Evolutionary conservation across 306 rosid species (phyloP).

Genomic region (Acacia acuminata): DNA sequence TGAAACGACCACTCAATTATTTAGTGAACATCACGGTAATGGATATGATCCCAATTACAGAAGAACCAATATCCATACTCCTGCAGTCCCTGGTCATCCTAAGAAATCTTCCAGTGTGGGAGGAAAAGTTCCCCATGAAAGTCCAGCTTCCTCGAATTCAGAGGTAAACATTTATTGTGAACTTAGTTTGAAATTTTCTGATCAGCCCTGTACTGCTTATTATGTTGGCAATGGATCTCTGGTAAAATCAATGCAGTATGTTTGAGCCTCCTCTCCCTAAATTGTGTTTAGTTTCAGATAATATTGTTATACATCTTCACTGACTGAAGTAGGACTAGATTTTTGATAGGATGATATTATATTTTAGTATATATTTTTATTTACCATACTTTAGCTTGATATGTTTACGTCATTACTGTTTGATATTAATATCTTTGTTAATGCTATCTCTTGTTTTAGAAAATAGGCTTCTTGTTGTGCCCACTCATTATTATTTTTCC

Average conservation of each 20-base stretch:
- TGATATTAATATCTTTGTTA: background rate
- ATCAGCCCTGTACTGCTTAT: conserved; percentile 10
- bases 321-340: background rate
- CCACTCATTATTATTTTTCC: background rate
- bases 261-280: background rate
- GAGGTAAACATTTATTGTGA: conserved; percentile 12
- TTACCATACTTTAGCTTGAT: background rate
- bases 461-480: background rate
- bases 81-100: background rate
- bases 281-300: conserved; percentile 1
- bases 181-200: conserved; percentile 6
- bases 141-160: background rate
- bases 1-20: conserved; percentile 73
- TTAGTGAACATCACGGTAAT: conserved; percentile 54
- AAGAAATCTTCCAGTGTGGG: background rate
- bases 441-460: background rate
- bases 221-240: background rate
- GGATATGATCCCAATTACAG: background rate
- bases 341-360: background rate
- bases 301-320: conserved; percentile 11
- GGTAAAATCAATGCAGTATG: background rate
- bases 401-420: background rate
- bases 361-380: background rate
- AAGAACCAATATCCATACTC: background rate
- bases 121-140: background rate